Evolutionary conservation across 805 yeast genomes (phyloP), one percentile per base, ranked within the genome.

Genomic region (Zygoascus ofunaensis): DNA sequence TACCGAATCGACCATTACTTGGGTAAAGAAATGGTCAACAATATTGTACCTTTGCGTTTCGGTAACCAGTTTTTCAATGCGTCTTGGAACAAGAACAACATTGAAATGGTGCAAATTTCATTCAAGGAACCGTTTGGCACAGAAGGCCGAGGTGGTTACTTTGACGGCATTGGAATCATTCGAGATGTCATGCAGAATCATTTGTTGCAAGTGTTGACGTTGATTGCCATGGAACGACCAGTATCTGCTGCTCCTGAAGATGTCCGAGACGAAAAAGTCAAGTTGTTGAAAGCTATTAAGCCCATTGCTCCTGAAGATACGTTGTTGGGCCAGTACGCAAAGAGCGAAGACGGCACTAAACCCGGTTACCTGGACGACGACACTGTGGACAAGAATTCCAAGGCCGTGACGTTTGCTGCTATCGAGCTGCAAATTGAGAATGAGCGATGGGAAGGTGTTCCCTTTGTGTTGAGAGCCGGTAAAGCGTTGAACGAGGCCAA

Each of bases 131-230:
- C 92, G n/a, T 92, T 92, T 57, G 98, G 98, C 45, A 92, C 98
- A 34, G 96, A 92, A 68, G 98, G 98, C 46, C 79, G 98, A 62
- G 98, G 98, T 55, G 98, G 98, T 33, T 92, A 92, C 70, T 92
- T 92, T 60, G 97, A 92, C 66, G 72, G 74, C 45, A 87, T 89
- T 58, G 98, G 98, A 47, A 92, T 92, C 61, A 84, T 92, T 55
- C 79, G 98, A 65, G 98, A 92, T 61, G 97, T 92, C 39, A 90
- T 92, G 87, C 98, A 92, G 71, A 92, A 92, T 73, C 98, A 92
- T 69, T 67, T 92, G 56, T 72, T 90, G 59, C 98, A 92, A 70
- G 94, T 90, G 19, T 69, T 92, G 60, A 89, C 97, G 4, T 65
- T 92, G 45, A 70, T 90, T 49, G 85, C 96, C 43, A 90, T 92